Conservation (phyloP, 2,329 filamentous ascomycete genomes). For the Fusarium domesticum region DNA sequence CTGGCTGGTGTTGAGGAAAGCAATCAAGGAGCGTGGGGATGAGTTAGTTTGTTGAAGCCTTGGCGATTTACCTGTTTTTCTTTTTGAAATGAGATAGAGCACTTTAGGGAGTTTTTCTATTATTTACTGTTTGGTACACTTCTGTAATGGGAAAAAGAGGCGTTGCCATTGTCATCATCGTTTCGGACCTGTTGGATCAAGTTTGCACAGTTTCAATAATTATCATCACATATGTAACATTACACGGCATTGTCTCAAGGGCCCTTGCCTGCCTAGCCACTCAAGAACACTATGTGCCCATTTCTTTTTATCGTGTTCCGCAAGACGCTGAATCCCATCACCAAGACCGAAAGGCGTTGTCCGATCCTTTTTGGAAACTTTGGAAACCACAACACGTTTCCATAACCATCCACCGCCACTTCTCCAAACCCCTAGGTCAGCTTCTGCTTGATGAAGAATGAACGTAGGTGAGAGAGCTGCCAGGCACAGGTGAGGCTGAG, state of each 20-base stretch:
- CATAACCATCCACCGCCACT: not conserved
- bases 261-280: not conserved
- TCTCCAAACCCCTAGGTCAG: slow-evolving; percentile 63
- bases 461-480: slow-evolving; percentile 92
- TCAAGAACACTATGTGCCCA: not conserved
- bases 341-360: slow-evolving; percentile 5
- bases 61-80: slow-evolving; percentile 21
- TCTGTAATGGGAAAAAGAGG: slow-evolving; percentile 36
- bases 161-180: slow-evolving; percentile 21
- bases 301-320: slow-evolving; percentile 6
- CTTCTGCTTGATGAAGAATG: slow-evolving; percentile 99
- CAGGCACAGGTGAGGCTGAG: slow-evolving; percentile 88
- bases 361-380: slow-evolving; percentile 1
- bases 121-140: slow-evolving; percentile 25
- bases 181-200: slow-evolving; percentile 13
- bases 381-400: slow-evolving; percentile 5
- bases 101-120: slow-evolving; percentile 32
- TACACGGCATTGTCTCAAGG: not conserved
- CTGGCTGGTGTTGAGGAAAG: slow-evolving; percentile 11
- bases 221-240: slow-evolving; percentile 17
- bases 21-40: slow-evolving; percentile 26
- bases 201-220: slow-evolving; percentile 7
- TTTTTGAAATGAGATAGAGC: slow-evolving; percentile 30
- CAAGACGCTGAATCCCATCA: slow-evolving; percentile 7
- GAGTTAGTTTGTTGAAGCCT: slow-evolving; percentile 16